These are phyloP conservation scores for Pseudocercospora eumusae DNA, from an alignment of 2,329 filamentous ascomycete genomes.

Conservation along the genomic window DNA sequence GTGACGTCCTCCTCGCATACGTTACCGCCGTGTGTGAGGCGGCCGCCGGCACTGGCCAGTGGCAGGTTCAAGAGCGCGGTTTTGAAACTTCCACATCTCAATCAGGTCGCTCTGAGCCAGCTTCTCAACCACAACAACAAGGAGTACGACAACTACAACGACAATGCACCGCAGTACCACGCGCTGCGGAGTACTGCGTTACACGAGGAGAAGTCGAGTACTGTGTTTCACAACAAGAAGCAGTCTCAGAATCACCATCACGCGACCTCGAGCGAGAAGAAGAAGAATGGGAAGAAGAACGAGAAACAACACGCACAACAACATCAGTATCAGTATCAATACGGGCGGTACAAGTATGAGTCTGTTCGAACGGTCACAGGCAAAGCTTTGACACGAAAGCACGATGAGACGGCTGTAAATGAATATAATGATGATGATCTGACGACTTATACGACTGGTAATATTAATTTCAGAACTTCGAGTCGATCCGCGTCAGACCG, in stretches of 20 bases:
- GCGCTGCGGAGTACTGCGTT: slow-evolving; percentile 36
- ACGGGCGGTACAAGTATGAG: slow-evolving; percentile 36
- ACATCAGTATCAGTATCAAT: slow-evolving; percentile 33
- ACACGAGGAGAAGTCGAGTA: slow-evolving; percentile 35
- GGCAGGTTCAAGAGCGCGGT: slow-evolving; percentile 49
- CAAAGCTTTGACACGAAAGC: slow-evolving; percentile 23
- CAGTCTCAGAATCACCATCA: slow-evolving; percentile 41
- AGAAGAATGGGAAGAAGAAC: slow-evolving; percentile 35
- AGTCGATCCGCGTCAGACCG: background rate
- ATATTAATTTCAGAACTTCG: background rate
- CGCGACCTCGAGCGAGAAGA: slow-evolving; percentile 33
- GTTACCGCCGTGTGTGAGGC: slow-evolving; percentile 48
- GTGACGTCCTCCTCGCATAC: slow-evolving; percentile 48
- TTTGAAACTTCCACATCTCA: slow-evolving; percentile 52
- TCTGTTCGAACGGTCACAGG: slow-evolving; percentile 8
- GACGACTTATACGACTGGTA: slow-evolving; percentile 8
- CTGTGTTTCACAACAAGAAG: slow-evolving; percentile 36
- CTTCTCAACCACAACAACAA: slow-evolving; percentile 38
- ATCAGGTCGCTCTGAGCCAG: slow-evolving; percentile 4
- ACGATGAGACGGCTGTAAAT: slow-evolving; percentile 29
- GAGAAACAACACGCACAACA: slow-evolving; percentile 22
- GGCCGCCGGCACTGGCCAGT: slow-evolving; percentile 40
- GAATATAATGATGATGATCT: slow-evolving; percentile 22
- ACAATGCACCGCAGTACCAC: slow-evolving; percentile 32
- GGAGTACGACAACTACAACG: slow-evolving; percentile 26